Conservation (phyloP, 768 basidiomycete genomes). For the Lentinula raphanica region DNA sequence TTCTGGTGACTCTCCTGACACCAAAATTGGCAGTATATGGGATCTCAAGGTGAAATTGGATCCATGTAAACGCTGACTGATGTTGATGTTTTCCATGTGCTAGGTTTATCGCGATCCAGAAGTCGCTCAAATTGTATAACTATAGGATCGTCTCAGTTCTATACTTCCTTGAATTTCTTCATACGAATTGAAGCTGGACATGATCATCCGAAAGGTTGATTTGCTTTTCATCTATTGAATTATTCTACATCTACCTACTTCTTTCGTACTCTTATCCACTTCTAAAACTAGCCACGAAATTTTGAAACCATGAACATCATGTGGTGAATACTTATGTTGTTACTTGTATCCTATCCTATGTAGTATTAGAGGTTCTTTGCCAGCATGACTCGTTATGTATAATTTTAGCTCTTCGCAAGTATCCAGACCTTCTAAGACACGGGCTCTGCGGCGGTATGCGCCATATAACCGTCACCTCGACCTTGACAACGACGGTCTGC, state of each 20-base stretch:
- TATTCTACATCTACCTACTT: neutral
- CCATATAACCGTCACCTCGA: too few species aligned
- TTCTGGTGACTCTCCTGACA: conserved; percentile 35
- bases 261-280: neutral
- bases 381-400: neutral
- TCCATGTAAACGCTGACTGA: neutral
- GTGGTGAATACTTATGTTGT: conserved; percentile 1
- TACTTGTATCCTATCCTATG: neutral
- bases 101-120: conserved; percentile 44
- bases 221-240: neutral
- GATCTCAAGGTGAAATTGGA: conserved; percentile 52
- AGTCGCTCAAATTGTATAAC: conserved; percentile 20
- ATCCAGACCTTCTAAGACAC: too few species aligned
- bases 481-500: too few species aligned
- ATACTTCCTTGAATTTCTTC: too few species aligned
- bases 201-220: neutral
- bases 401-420: neutral
- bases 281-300: neutral
- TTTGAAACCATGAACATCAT: too few species aligned
- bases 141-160: too few species aligned
- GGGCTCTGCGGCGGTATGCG: too few species aligned
- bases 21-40: conserved; percentile 70
- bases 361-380: too few species aligned
- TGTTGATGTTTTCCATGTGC: neutral
- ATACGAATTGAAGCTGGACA: too few species aligned